Evolutionary conservation across 2,329 filamentous ascomycete species (phyloP).

Genomic region (Stagonosporopsis chrysanthemi): DNA sequence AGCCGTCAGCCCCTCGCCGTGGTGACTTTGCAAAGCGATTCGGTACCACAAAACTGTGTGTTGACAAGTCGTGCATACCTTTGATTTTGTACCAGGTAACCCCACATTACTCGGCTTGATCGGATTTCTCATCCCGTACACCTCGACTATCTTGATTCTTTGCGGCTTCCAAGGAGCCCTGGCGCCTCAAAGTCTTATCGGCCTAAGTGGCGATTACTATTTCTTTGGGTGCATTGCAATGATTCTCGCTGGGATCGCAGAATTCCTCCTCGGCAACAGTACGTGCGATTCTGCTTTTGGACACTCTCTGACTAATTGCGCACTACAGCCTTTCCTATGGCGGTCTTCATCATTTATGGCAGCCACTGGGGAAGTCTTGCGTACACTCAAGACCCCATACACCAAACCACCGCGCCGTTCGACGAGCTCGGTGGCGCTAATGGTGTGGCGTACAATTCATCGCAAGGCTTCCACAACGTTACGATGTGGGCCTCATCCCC

Average conservation of each 20-base stretch:
- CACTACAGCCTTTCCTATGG: constrained; percentile 31
- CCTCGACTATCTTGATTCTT: constrained; percentile 29
- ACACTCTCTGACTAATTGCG: neutral
- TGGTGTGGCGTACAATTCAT: constrained; percentile 30
- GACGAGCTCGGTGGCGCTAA: constrained; percentile 24
- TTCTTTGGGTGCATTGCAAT: constrained; percentile 34
- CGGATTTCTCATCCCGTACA: constrained; percentile 32
- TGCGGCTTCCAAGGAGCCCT: constrained; percentile 32
- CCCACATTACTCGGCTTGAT: constrained; percentile 30
- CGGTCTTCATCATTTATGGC: constrained; percentile 32
- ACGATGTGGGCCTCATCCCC: constrained; percentile 20
- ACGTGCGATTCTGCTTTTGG: neutral
- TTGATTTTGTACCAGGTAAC: constrained; percentile 20
- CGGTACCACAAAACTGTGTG: constrained; percentile 3
- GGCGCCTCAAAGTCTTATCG: constrained; percentile 27
- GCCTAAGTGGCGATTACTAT: constrained; percentile 33
- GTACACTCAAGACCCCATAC: constrained; percentile 30
- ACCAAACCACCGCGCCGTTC: constrained; percentile 26
- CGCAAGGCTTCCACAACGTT: constrained; percentile 33
- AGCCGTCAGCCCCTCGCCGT: constrained; percentile 29
- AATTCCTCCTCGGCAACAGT: constrained; percentile 35
- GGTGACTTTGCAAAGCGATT: constrained; percentile 33
- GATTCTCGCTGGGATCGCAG: constrained; percentile 30
- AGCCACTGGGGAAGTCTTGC: constrained; percentile 32
- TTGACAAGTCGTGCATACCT: accelerated